These are phyloP conservation scores for Chlamydomonas applanata DNA, from an alignment of 139 green algal genomes.

Conservation along the genomic window DNA sequence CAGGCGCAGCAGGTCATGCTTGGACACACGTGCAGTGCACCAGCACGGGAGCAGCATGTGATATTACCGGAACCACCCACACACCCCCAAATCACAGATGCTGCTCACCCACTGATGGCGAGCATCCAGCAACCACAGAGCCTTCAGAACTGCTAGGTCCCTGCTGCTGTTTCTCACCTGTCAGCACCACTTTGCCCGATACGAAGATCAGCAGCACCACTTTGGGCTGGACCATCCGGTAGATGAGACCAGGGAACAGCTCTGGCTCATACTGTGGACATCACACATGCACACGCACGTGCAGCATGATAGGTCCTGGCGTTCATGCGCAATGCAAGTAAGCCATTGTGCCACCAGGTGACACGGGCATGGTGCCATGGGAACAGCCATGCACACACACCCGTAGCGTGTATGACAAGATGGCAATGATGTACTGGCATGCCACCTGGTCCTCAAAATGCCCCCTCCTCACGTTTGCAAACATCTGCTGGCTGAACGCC, in stretches of 20 bases:
- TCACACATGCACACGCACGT: neutral
- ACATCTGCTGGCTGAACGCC: conserved; percentile 78
- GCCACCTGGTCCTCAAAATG: neutral
- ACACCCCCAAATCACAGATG: too few species aligned
- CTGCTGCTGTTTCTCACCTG: conserved; percentile 22
- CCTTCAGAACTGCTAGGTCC: neutral
- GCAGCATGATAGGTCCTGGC: neutral
- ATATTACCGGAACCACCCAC: neutral
- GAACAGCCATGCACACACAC: too few species aligned
- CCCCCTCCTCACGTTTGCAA: conserved; percentile 63
- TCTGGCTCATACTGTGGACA: conserved; percentile 93
- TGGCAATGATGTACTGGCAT: conserved; percentile 1
- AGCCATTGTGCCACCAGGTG: neutral
- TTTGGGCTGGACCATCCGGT: conserved; percentile 95
- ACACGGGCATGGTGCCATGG: neutral
- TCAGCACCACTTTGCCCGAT: conserved; percentile 88
- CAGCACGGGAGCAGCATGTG: neutral
- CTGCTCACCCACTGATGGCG: too few species aligned
- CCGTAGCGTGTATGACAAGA: neutral
- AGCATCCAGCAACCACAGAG: too few species aligned
- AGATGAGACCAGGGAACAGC: conserved; percentile 99
- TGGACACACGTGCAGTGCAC: neutral
- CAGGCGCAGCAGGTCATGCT: too few species aligned
- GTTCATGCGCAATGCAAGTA: neutral
- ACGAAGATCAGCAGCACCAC: conserved; percentile 99